Base-by-base conservation (phyloP, 176 grass and related monocot species). In the Elymus sibiricus region DNA sequence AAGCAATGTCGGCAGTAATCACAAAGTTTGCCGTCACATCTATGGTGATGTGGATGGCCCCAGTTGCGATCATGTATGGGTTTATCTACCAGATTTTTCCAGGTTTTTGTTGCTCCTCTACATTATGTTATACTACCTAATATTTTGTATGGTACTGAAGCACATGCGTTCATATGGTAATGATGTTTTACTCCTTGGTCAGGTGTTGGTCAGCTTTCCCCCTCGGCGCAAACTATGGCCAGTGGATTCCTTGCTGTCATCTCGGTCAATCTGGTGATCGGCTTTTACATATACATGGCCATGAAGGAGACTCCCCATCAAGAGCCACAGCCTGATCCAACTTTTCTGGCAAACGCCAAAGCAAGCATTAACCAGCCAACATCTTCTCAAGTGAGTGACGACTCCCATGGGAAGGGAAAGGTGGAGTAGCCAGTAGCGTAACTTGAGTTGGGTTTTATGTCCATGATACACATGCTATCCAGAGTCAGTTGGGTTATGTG, bases 161-260 rank as follows among this genome's bases (percentile, higher is more conserved):
- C 34, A 3, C 64, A 39, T 16, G 4, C 35, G n/a, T 42, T 80
- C 2, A 31, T 66, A 24, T 22, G 25, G 7, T 31, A 11, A 78
- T 34, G 17, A 32, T 40, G 1, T 84, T 67, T 65, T 70, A 7
- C 17, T 76, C 10, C 7, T 66, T 87, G 28, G 16, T 40, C 58
- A 87, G 95, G 93, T 79, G 88, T 85, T 13, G 64, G 56, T 74
- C 86, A 92, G 81, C 82, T 98, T 61, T 95, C 95, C 19, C 84
- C 93, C 39, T 89, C 91, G 1, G 47, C 88, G 0, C 91, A 95
- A 53, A 98, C 95, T 35, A 83, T 98, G 29, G 60, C 86, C 25
- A 95, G 93, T 22, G 93, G 95, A 68, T 98, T 98, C 83, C 80
- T 98, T 43, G 95, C 95, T 15, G 91, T 98, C 78, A 88, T 98